phyloP scores from a whole-genome alignment of 345 rosid species.

The Populus simonii region DNA sequence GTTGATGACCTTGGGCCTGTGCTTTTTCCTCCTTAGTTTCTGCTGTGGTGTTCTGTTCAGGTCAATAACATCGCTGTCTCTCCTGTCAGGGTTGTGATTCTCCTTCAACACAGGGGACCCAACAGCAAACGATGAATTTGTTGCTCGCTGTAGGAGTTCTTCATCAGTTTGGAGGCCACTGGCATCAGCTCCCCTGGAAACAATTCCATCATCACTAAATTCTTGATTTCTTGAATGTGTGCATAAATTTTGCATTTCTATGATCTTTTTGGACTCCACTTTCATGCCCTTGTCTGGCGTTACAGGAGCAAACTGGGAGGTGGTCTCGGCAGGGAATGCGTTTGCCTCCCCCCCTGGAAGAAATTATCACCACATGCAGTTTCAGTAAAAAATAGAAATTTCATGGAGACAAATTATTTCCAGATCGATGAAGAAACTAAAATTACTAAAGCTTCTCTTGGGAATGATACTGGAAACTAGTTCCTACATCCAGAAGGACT shows the following conservation, averaged over 20 bases:
- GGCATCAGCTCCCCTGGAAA: constrained; percentile 4
- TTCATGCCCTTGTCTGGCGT: constrained; percentile 50
- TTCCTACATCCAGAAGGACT: neutral
- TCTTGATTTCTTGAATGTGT: constrained; percentile 19
- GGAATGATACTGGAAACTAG: neutral
- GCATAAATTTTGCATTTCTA: constrained; percentile 15
- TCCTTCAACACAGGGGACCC: constrained; percentile 16
- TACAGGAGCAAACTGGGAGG: constrained; percentile 40
- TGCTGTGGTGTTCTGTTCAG: constrained; percentile 20
- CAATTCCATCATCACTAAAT: constrained; percentile 21
- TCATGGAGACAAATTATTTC: constrained; percentile 8
- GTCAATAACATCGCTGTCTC: constrained; percentile 19
- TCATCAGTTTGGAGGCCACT: constrained; percentile 15
- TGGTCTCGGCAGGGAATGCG: constrained; percentile 11
- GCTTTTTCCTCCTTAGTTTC: constrained; percentile 27
- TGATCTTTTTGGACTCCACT: constrained; percentile 14
- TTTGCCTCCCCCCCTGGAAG: constrained; percentile 18
- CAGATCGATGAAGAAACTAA: constrained; percentile 2
- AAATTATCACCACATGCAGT: constrained; percentile 33
- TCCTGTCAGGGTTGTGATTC: constrained; percentile 36
- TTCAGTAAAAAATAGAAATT: constrained; percentile 5
- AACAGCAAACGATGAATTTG: constrained; percentile 29
- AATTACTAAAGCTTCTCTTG: neutral
- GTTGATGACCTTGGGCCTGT: constrained; percentile 29
- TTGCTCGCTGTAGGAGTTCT: constrained; percentile 19